A percentile compares a stretch with the other conserved stretches of the same genome.
phyloP scores from a whole-genome alignment of 2,329 filamentous ascomycete species.

The Hirsutella thompsonii region DNA sequence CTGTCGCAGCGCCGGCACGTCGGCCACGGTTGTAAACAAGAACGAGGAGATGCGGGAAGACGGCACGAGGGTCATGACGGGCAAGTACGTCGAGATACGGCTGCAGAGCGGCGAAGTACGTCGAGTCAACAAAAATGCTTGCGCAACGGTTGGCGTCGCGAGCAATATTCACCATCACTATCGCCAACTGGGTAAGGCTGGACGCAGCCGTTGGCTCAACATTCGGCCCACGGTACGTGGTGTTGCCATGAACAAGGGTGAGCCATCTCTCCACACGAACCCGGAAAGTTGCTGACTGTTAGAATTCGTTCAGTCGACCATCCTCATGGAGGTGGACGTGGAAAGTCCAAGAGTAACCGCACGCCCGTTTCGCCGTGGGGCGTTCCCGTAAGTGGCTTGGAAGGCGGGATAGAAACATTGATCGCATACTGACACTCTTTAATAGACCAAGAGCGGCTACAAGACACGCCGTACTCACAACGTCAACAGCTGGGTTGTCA shows the following conservation, averaged over 20 bases:
- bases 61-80: slow-evolving; percentile 48
- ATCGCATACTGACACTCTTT: background rate
- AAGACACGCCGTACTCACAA: slow-evolving; percentile 87
- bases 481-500: slow-evolving; percentile 82
- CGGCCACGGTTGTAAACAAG: slow-evolving; percentile 79
- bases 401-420: background rate
- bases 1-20: slow-evolving; percentile 88
- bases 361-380: slow-evolving; percentile 96
- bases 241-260: slow-evolving; percentile 95
- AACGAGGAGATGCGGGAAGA: slow-evolving; percentile 59
- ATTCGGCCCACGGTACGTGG: slow-evolving; percentile 92
- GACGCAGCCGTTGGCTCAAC: slow-evolving; percentile 83
- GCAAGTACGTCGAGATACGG: slow-evolving; percentile 70
- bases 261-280: slow-evolving; percentile 9
- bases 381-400: slow-evolving; percentile 57
- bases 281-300: background rate
- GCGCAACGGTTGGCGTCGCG: slow-evolving; percentile 84
- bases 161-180: slow-evolving; percentile 92
- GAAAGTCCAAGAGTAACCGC: slow-evolving; percentile 98
- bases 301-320: slow-evolving; percentile 54
- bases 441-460: slow-evolving; percentile 67
- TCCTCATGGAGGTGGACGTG: slow-evolving; percentile 96
- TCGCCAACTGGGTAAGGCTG: slow-evolving; percentile 85
- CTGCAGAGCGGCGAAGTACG: slow-evolving; percentile 89
- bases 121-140: slow-evolving; percentile 80